Evolutionary conservation across 2,329 filamentous ascomycete species (phyloP).

Genomic region (Aspergillus arachidicola): DNA sequence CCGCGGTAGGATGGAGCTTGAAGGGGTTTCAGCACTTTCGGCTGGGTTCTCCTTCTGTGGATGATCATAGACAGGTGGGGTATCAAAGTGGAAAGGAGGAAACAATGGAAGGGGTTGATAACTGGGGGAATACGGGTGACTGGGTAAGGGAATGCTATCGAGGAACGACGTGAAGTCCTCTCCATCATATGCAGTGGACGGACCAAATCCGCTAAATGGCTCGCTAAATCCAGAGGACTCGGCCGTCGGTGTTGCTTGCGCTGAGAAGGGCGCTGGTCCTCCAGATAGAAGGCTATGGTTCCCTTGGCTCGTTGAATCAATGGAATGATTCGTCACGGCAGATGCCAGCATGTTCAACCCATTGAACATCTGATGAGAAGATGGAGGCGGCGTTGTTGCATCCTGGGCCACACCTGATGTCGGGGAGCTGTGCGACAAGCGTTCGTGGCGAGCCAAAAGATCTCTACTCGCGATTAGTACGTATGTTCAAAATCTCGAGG

Average conservation of each 20-base stretch:
- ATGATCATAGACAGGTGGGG: constrained; percentile 27
- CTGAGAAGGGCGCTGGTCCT: constrained; percentile 14
- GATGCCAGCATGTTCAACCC: constrained; percentile 33
- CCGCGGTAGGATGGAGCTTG: constrained; percentile 34
- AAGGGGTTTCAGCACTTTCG: constrained; percentile 24
- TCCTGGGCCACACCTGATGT: constrained; percentile 11
- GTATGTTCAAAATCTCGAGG: not conserved
- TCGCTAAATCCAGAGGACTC: constrained; percentile 24
- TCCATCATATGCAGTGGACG: constrained; percentile 27
- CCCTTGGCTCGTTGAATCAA: constrained; percentile 10
- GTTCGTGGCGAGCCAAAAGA: constrained; percentile 34
- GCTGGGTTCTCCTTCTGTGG: constrained; percentile 16
- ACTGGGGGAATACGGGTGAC: constrained; percentile 35
- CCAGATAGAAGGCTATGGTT: constrained; percentile 12
- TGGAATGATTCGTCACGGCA: constrained; percentile 26
- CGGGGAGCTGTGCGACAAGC: constrained; percentile 29
- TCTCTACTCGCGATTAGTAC: constrained; percentile 27
- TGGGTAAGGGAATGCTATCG: constrained; percentile 37
- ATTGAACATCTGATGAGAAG: constrained; percentile 26
- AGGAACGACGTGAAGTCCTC: constrained; percentile 40
- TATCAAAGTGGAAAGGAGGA: constrained; percentile 29
- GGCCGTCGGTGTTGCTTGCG: constrained; percentile 13
- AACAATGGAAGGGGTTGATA: constrained; percentile 39
- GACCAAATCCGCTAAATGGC: constrained; percentile 27
- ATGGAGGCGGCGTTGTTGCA: constrained; percentile 13